Evolutionary conservation across 2,329 filamentous ascomycete species (phyloP), one percentile per base, ranked within the genome.

Genomic region (Hypoxylon sp.): DNA sequence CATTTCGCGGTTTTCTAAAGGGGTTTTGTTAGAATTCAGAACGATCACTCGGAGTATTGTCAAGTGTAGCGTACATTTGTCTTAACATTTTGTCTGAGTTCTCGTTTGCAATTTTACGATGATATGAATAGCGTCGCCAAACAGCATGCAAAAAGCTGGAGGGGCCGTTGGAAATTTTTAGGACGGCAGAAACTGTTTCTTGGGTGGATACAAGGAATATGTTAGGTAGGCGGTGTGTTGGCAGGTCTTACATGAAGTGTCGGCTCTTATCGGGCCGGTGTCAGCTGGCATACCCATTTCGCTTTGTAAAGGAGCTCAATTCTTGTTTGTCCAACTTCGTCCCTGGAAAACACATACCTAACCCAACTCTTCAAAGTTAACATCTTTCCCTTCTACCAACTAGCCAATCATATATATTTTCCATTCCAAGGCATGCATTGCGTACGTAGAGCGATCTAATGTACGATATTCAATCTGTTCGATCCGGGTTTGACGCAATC

Each of bases 1-100:
- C 94, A 82, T 88, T 89, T 71, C 85, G 84, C 73, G 87, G 87
- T 81, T 88, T 88, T 79, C 86, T 88, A 72, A 50, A 22, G 1
- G 5, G n/a, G 10, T n/a, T 3, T 37, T 2, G 26, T 75, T 57
- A 75, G 59, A 6, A 33, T 55, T 14, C 0, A 17, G n/a, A 2
- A 14, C 3, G 10, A 19, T 37, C 22, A 1, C 9, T 42, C n/a
- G 13, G 22, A 39, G 26, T 57, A 11, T n/a, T 1, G 19, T 11
- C 19, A 8, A 14, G 19, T 51, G 26, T 6, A 11, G 0, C 73
- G 9, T 61, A 76, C 75, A 77, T 76, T 71, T 77, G 74, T 67
- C 72, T 70, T 61, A 77, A 71, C 75, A 77, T 77, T 31, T 14
- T 69, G 51, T 19, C 9, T 48, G n/a, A 39, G 13, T 26, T 50